Base-by-base conservation (phyloP, 306 rosid species). In the Clitoria ternatea region DNA sequence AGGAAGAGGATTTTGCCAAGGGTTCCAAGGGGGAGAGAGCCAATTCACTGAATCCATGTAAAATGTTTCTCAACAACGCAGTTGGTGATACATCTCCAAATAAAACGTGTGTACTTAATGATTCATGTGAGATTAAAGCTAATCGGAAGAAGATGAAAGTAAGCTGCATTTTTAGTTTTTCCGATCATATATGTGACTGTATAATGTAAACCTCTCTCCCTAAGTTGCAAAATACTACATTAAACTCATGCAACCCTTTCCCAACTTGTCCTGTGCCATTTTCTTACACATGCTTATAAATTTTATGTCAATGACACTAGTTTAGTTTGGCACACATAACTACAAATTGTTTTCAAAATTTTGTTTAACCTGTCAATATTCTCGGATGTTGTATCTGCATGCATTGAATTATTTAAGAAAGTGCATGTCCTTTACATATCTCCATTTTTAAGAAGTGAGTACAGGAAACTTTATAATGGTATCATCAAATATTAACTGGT, bases 131-230 rank as follows among this genome's bases (percentile, higher is more conserved):
- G 75, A 50, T 49, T 45, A 89, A 79, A 86, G 81, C 86, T 75
- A 82, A 74, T 77, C 79, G 89, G 81, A 95, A 85, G 88, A 95
- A 95, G 81, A 75, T 83, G 84, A 95, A 91, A 90, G 99, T 91
- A 83, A 61, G 66, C 42, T 23, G 42, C 40, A 42, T 22, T 39
- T 13, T 49, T 9, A n/a, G 45, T 54, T 70, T 37, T 42, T 63
- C 30, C 65, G n/a, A 39, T 43, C 55, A 14, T 17, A 23, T 53
- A 45, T 24, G 37, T 30, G 29, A 35, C 12, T 36, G 1, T 44
- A 36, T 71, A 35, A 62, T 48, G 40, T 14, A 20, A 14, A 30
- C 1, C 40, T 39, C 60, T 30, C 12, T 48, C 47, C 43, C 37
- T 8, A 27, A 15, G 44, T 50, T 60, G 45, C 48, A 52, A 67